These are phyloP conservation scores for Chlorokybus atmophyticus DNA, from an alignment of 139 green algal genomes.

Conservation along the genomic window DNA sequence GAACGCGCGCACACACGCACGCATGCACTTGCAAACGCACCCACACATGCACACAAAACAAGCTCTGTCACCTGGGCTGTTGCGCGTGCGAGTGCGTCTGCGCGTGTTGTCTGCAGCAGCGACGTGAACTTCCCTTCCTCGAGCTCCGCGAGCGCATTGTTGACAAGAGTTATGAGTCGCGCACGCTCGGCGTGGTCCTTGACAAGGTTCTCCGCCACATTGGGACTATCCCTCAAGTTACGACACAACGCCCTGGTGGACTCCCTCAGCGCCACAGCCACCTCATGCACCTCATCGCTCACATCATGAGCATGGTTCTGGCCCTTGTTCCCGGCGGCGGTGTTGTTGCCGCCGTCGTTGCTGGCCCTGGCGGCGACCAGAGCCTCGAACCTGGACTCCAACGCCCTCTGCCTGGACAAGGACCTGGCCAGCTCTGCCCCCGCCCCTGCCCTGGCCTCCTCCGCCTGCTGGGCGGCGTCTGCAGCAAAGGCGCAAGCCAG, in stretches of 20 bases:
- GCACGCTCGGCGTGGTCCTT: slow-evolving; percentile 52
- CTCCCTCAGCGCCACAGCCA: slow-evolving; percentile 47
- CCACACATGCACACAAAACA: too few relatives aligned
- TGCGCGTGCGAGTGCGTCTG: too few relatives aligned
- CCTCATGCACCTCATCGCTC: slow-evolving; percentile 41
- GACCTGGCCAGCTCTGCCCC: slow-evolving; percentile 59
- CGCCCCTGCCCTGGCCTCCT: slow-evolving; percentile 42
- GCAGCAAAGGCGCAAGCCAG: not conserved
- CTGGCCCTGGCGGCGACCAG: slow-evolving; percentile 39
- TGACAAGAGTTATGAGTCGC: slow-evolving; percentile 42
- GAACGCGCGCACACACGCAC: too few relatives aligned
- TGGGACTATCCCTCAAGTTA: slow-evolving; percentile 69
- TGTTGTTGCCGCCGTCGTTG: slow-evolving; percentile 49
- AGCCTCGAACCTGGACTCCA: slow-evolving; percentile 53
- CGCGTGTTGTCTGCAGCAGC: too few relatives aligned
- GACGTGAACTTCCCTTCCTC: not conserved
- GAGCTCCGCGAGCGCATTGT: slow-evolving; percentile 7
- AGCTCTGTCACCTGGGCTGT: too few relatives aligned
- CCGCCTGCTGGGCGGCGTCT: not conserved
- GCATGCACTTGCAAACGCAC: too few relatives aligned
- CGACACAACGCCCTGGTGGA: slow-evolving; percentile 45
- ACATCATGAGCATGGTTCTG: too few relatives aligned
- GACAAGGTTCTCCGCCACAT: slow-evolving; percentile 67
- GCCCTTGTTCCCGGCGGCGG: slow-evolving; percentile 39
- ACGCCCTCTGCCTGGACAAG: slow-evolving; percentile 52